Evolutionary conservation across 805 yeast genomes (phyloP).

Genomic region (Kuraishia molischiana): DNA sequence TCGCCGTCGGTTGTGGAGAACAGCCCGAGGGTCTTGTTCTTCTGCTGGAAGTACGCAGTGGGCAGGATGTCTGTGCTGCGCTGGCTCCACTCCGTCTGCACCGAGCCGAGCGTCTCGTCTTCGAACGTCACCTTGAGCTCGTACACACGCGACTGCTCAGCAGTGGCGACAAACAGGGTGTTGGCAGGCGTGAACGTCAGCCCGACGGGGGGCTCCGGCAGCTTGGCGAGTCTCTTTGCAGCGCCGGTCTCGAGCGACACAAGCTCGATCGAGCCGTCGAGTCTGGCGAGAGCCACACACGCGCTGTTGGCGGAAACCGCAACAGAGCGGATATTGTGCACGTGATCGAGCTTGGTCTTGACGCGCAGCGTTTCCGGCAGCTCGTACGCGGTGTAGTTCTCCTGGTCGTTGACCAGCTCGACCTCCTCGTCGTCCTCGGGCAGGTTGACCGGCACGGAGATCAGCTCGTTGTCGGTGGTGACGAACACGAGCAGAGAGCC

Average conservation of each 20-base stretch:
- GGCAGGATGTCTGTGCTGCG: constrained; percentile 72
- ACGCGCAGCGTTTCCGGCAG: constrained; percentile 17
- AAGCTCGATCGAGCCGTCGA: constrained; percentile 57
- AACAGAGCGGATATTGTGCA: constrained; percentile 41
- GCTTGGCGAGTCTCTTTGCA: constrained; percentile 39
- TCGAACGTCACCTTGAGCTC: constrained; percentile 44
- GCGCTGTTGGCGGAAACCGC: constrained; percentile 35
- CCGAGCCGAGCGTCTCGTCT: constrained; percentile 9
- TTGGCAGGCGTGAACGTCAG: constrained; percentile 40
- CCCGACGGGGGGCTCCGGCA: constrained; percentile 52
- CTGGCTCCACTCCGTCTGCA: constrained; percentile 72
- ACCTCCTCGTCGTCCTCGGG: constrained; percentile 27
- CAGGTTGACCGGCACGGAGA: constrained; percentile 23
- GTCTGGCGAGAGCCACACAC: constrained; percentile 47
- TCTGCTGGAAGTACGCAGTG: constrained; percentile 39
- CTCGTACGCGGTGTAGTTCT: constrained; percentile 18
- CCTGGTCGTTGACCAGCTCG: constrained; percentile 29
- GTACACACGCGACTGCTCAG: constrained; percentile 56
- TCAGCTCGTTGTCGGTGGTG: constrained; percentile 54
- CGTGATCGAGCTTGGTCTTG: constrained; percentile 29
- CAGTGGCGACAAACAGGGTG: constrained; percentile 55
- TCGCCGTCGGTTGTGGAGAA: constrained; percentile 25
- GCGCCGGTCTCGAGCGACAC: constrained; percentile 19
- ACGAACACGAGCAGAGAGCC: constrained; percentile 33
- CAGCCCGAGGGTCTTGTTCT: constrained; percentile 67